Percentiles rank a stretch among this genome's conserved stretches.
phyloP scores from a whole-genome alignment of 108 stramenopile species.

The Cyclostephanos tholiformis region DNA sequence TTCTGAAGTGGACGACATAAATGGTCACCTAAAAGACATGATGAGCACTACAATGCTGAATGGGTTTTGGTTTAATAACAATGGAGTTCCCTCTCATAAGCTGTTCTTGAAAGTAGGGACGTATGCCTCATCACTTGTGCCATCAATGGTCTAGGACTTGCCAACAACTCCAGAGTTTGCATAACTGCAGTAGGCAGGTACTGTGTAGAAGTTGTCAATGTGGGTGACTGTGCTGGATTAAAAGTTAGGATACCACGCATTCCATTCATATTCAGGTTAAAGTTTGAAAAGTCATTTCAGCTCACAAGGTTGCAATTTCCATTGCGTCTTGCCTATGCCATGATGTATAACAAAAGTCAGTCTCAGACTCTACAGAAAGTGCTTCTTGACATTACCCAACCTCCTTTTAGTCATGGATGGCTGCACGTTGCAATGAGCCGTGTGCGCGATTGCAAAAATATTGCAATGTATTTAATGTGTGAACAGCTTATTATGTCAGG shows the following conservation, averaged over 20 bases:
- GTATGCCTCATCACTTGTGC: background rate
- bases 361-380: background rate
- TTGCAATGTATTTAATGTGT: background rate
- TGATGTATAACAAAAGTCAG: constrained; percentile 1
- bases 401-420: background rate
- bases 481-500: background rate
- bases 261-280: background rate
- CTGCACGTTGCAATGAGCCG: background rate
- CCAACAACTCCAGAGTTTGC: background rate
- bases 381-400: background rate
- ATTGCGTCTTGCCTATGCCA: background rate
- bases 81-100: background rate
- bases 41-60: background rate
- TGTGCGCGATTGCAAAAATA: background rate
- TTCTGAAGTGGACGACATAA: background rate
- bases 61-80: background rate
- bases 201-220: background rate
- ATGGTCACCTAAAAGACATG: background rate
- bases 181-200: background rate
- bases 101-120: background rate
- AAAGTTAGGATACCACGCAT: background rate
- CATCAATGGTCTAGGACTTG: too few relatives aligned
- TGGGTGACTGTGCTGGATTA: background rate
- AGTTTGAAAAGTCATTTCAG: background rate
- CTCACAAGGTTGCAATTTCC: background rate